Evolutionary conservation across 768 basidiomycete genomes (phyloP), one percentile per base, ranked within the genome.

Genomic region (Leucocoprinus birnbaumii): DNA sequence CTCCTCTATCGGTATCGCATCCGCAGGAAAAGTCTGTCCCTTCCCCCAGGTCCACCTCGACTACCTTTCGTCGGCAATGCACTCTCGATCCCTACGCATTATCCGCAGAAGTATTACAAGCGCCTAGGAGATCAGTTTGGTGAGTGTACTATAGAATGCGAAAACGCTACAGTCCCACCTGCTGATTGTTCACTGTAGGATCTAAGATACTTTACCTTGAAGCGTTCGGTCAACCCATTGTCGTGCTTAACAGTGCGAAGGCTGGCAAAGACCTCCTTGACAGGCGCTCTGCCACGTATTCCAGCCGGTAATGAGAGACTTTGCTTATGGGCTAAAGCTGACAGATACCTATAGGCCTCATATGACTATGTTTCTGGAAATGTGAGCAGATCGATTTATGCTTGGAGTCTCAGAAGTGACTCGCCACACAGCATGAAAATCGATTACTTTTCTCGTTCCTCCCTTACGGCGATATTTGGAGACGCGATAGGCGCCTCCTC

Each of bases 401-500:
- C 11, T 31, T 11, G 31, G n/a, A 38, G 19, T 35, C 26, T 42
- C 49, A 47, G 25, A 41, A 55, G 16, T 46, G 21, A n/a, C 13
- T 18, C 16, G 34, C 25, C 22, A 9, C n/a, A n/a, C 10, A 58
- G 51, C 14, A 21, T 44, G 8, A 25, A 46, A 9, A 21, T 40
- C 14, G 37, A 48, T 4, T 31, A 42, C 2, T 37, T 48, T 49
- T 53, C 44, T 41, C 27, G 21, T 43, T 51, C 19, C 51, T 59
- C 24, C 55, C 51, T 9, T 59, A 59, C 41, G 55, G 55, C 0
- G 63, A 68, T 35, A 26, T 43, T 21, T 79, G 79, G 79, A 72
- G 68, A 48, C 65, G 66, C 6, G 71, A 72, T 24, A 70, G 80
- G 6, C 66, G 70, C 10, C 34, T 72, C 13, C 77, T 80, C 60